phyloP scores from a whole-genome alignment of 2,329 filamentous ascomycete genomes.

The Beauveria pseudobassiana region DNA sequence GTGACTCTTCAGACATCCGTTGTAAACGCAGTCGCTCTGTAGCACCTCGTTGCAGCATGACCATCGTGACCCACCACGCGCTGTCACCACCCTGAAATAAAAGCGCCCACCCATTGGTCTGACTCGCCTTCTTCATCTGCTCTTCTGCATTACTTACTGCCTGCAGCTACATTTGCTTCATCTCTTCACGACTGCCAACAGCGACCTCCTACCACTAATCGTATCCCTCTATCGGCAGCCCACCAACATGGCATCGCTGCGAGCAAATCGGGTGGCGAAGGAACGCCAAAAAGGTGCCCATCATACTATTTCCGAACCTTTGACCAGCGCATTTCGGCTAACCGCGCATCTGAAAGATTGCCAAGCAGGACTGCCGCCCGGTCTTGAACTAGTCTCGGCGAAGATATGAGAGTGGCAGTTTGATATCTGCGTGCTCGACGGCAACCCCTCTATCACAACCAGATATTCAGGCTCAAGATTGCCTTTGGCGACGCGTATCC shows the following conservation, averaged over 20 bases:
- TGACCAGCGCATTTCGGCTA: background rate
- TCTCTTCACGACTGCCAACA: background rate
- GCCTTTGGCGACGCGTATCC: conserved; percentile 78
- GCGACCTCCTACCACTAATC: background rate
- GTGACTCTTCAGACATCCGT: background rate
- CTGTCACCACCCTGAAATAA: background rate
- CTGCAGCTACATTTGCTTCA: no score
- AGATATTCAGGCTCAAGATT: conserved; percentile 82
- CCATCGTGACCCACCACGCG: background rate
- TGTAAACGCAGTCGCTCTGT: background rate
- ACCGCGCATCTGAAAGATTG: conserved; percentile 34
- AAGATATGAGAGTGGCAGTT: conserved; percentile 76
- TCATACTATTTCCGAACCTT: background rate
- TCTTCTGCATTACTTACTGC: background rate
- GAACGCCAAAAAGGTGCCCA: conserved; percentile 22
- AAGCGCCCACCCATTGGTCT: conserved; percentile 4
- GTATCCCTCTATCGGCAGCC: background rate
- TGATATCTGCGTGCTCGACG: conserved; percentile 84
- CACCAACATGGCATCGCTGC: conserved; percentile 18
- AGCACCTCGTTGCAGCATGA: background rate
- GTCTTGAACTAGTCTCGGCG: conserved; percentile 72
- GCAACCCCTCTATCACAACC: conserved; percentile 75
- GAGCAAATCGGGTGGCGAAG: conserved; percentile 22
- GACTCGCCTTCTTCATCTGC: background rate
- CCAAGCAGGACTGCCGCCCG: conserved; percentile 49